Evolutionary conservation across 495 filamentous ascomycete genomes (phyloP).

Genomic region (Cercophora sp.): DNA sequence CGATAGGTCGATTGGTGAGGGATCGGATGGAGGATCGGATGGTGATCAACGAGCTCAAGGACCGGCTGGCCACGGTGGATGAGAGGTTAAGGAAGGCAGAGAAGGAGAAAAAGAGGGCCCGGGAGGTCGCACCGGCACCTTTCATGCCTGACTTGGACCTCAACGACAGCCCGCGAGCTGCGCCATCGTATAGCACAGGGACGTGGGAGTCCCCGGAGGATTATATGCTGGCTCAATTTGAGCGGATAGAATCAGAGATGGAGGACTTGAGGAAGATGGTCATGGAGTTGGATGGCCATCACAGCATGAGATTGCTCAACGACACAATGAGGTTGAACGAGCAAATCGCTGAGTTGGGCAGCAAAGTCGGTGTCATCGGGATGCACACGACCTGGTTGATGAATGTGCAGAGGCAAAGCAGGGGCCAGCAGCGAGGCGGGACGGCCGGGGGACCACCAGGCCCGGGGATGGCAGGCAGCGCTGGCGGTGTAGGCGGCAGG

Average conservation of each 20-base stretch:
- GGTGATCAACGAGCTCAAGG: constrained; percentile 25
- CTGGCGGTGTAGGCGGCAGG: background rate
- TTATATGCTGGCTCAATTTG: constrained; percentile 44
- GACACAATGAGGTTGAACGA: constrained; percentile 48
- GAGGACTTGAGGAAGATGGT: constrained; percentile 41
- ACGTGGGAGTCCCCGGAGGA: constrained; percentile 22
- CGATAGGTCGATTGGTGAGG: constrained; percentile 20
- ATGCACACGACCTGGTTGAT: constrained; percentile 56
- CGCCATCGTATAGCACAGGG: constrained; percentile 9
- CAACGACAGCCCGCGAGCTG: constrained; percentile 9
- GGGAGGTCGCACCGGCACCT: background rate
- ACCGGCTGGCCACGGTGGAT: constrained; percentile 17
- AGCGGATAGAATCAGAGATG: constrained; percentile 44
- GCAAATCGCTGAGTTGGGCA: constrained; percentile 50
- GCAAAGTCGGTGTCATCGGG: constrained; percentile 45
- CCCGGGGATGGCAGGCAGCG: background rate
- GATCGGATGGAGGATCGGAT: constrained; percentile 23
- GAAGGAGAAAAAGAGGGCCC: constrained; percentile 1
- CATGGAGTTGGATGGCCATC: constrained; percentile 44
- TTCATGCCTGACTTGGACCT: constrained; percentile 8
- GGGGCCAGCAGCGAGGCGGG: constrained; percentile 14
- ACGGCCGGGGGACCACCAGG: background rate
- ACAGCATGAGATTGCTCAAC: constrained; percentile 47
- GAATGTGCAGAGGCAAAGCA: constrained; percentile 32
- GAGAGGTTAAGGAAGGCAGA: constrained; percentile 4